Evolutionary conservation across 108 stramenopile genomes (phyloP).

Genomic region (Stephanodiscus triporus): DNA sequence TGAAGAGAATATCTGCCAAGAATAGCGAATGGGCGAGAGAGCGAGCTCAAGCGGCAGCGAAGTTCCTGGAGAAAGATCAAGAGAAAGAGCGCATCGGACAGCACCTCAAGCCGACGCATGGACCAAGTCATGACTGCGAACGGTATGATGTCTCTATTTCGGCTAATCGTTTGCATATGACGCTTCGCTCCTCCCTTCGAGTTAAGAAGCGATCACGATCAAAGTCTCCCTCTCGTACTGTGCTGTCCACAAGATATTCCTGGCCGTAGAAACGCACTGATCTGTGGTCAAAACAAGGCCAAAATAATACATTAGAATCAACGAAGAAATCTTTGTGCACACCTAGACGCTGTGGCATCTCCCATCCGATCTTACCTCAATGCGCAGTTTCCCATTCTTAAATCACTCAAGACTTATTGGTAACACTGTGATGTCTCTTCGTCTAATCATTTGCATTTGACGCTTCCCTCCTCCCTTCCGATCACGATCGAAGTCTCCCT

Average conservation of each 20-base stretch:
- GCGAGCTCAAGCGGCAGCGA: slow-evolving; percentile 9
- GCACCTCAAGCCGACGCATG: background rate
- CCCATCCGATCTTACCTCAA: slow-evolving; percentile 58
- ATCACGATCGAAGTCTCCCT: too few species aligned
- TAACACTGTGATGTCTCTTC: too few species aligned
- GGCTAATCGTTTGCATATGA: background rate
- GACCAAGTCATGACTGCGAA: background rate
- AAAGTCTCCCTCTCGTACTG: background rate
- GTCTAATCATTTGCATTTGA: too few species aligned
- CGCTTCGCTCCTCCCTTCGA: background rate
- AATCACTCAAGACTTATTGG: too few species aligned
- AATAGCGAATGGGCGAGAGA: slow-evolving; percentile 15
- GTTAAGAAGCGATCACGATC: background rate
- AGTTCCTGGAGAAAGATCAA: slow-evolving; percentile 14
- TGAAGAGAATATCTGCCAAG: slow-evolving; percentile 14
- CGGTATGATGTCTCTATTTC: background rate
- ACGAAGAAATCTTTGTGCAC: background rate
- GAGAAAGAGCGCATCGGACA: background rate
- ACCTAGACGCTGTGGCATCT: background rate
- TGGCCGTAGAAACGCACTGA: slow-evolving; percentile 72
- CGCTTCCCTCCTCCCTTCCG: too few species aligned
- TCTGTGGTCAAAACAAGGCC: slow-evolving; percentile 5
- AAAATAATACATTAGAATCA: background rate
- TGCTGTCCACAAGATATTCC: slow-evolving; percentile 84
- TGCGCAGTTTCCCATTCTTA: slow-evolving; percentile 77